Evolutionary conservation across 306 rosid genomes (phyloP).

Genomic region (Bauhinia variegata): DNA sequence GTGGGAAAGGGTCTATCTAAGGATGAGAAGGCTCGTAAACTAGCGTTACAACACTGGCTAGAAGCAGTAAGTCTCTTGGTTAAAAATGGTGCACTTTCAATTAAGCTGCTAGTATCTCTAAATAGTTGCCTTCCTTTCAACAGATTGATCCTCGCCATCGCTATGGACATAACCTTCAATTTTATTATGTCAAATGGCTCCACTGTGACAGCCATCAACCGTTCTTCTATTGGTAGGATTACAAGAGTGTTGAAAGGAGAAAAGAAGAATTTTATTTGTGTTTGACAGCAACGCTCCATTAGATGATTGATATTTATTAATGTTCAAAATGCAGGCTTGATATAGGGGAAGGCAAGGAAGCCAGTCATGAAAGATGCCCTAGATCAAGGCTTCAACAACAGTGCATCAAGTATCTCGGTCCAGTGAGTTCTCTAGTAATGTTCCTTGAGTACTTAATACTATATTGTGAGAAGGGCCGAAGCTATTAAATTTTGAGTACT

Average conservation of each 20-base stretch:
- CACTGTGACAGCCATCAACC: slow-evolving; percentile 78
- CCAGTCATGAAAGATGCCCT: slow-evolving; percentile 55
- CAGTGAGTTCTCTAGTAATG: slow-evolving; percentile 68
- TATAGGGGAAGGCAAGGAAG: slow-evolving; percentile 81
- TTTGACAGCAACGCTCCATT: slow-evolving; percentile 18
- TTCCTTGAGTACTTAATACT: too few relatives aligned
- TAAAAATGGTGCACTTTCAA: slow-evolving; percentile 11
- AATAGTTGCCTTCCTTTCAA: slow-evolving; percentile 23
- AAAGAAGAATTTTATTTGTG: slow-evolving; percentile 5
- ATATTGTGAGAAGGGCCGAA: not conserved
- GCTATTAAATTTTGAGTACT: too few relatives aligned
- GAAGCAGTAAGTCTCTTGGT: slow-evolving; percentile 74
- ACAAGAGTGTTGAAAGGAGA: not conserved
- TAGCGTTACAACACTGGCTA: slow-evolving; percentile 91
- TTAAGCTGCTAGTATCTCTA: slow-evolving; percentile 24
- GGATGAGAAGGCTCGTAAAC: slow-evolving; percentile 78
- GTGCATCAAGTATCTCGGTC: slow-evolving; percentile 89
- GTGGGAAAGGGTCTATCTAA: slow-evolving; percentile 89
- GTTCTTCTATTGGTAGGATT: slow-evolving; percentile 81
- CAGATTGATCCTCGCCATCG: slow-evolving; percentile 98
- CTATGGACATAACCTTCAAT: slow-evolving; percentile 90
- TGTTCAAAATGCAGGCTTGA: slow-evolving; percentile 67
- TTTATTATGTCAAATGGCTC: slow-evolving; percentile 79
- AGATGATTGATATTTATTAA: slow-evolving; percentile 18
- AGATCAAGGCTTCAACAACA: slow-evolving; percentile 76